Evolutionary conservation across 129 eudicot species (phyloP), one percentile per base, ranked within the genome.

Genomic region (Rutidosis leptorrhynchoides): DNA sequence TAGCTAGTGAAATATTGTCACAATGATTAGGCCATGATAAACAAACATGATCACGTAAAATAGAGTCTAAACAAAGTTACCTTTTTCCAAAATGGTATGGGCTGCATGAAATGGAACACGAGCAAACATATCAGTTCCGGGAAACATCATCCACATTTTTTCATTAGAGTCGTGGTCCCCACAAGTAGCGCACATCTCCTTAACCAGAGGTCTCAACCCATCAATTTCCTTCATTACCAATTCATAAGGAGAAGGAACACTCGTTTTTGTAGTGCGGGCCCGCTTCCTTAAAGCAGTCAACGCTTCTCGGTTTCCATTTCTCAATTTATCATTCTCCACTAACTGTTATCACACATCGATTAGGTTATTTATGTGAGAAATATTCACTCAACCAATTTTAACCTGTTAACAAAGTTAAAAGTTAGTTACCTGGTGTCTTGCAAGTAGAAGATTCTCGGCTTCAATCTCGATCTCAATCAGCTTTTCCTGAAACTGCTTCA

Each of bases 231-330:
- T 88, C 98, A 92, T 88, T 54, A 88, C 5, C 14, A 89, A 75
- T 67, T 92, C 96, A 55, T 85, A 92, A 49, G 98, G 96, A 15
- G 89, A 81, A 81, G 90, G 82, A 33, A 88, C 83, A 73, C 96
- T 85, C 2, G 91, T 81, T 72, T 75, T 92, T 64, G 96, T 92
- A 22, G 96, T 92, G 15, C 78, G 77, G 60, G 95, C 88, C 63
- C 76, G 79, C 79, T 76, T 92, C 77, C 95, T 85, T 43, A 92
- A 70, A 3, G 98, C 95, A 25, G 98, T 92, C 67, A 92, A 71
- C 64, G 95, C 98, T 82, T 92, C 95, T 75, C 96, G 76, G 74
- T 88, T 92, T 68, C 96, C 91, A 42, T 92, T 88, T 77, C 96
- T 83, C 72, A 82, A 25, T 76, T 79, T 83, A 67, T 92, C 98